Evolutionary conservation across 352 stramenopile genomes (phyloP).

Genomic region (Globisporangium canariense): DNA sequence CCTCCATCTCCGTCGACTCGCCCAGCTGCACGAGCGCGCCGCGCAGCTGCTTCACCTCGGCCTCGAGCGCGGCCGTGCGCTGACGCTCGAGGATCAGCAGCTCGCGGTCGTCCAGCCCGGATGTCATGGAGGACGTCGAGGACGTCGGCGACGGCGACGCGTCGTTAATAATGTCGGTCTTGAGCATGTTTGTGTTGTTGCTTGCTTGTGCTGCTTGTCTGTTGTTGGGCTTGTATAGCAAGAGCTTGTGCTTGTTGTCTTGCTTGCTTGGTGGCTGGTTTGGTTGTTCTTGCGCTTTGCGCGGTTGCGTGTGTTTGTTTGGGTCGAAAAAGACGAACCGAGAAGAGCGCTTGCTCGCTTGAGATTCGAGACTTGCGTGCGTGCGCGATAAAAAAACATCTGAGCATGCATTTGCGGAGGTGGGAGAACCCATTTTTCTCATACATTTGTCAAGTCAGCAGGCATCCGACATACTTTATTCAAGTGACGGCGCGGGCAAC

Average conservation of each 20-base stretch:
- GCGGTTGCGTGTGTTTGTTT: neutral
- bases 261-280: neutral
- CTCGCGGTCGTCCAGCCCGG: constrained; percentile 42
- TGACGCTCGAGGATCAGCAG: constrained; percentile 73
- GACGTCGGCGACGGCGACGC: neutral
- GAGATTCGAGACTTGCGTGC: constrained; percentile 2
- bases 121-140: too few relatives aligned
- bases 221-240: neutral
- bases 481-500: neutral
- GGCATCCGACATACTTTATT: neutral
- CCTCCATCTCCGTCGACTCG: constrained; percentile 81
- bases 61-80: constrained; percentile 64
- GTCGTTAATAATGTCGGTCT: constrained; percentile 1
- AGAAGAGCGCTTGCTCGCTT: neutral
- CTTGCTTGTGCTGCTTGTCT: constrained; percentile 1
- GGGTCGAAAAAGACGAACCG: constrained; percentile 1
- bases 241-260: neutral
- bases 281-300: constrained; percentile 6
- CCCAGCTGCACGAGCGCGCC: constrained; percentile 73
- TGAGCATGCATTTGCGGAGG: neutral
- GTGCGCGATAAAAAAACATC: constrained; percentile 1
- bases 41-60: constrained; percentile 61
- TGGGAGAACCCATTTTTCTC: neutral
- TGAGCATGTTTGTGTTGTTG: neutral
- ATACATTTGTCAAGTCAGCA: neutral